These are phyloP conservation scores for Metarhizium anisopliae DNA, from an alignment of 2,329 filamentous ascomycete genomes.

Conservation along the genomic window DNA sequence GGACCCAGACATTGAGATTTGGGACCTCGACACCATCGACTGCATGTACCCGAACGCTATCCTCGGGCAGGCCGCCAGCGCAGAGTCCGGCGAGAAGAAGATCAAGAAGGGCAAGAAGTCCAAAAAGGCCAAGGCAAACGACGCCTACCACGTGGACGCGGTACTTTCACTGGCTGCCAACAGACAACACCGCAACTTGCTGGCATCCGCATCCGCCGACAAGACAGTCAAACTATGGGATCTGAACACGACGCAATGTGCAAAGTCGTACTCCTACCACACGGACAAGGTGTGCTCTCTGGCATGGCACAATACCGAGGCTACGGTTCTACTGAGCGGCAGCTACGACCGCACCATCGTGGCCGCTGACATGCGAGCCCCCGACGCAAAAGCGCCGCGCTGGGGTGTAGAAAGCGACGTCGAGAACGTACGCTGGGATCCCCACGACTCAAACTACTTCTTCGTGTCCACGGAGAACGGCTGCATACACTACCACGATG, in stretches of 20 bases:
- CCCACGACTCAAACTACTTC: constrained; percentile 87
- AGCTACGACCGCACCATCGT: constrained; percentile 93
- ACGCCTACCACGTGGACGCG: constrained; percentile 88
- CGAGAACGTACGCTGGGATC: constrained; percentile 87
- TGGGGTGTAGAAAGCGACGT: constrained; percentile 97
- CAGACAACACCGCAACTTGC: constrained; percentile 83
- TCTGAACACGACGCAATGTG: constrained; percentile 81
- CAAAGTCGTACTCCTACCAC: constrained; percentile 92
- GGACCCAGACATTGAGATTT: constrained; percentile 97
- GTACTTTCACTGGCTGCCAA: constrained; percentile 88
- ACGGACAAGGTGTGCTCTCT: constrained; percentile 97
- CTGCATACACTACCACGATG: constrained; percentile 85
- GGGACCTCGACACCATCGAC: constrained; percentile 93
- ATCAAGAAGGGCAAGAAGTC: constrained; percentile 79
- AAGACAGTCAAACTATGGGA: constrained; percentile 98
- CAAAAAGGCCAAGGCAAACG: constrained; percentile 71
- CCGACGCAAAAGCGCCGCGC: constrained; percentile 68
- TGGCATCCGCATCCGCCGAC: constrained; percentile 92
- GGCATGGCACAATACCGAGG: constrained; percentile 82
- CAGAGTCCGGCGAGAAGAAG: constrained; percentile 45
- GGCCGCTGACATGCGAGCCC: constrained; percentile 92
- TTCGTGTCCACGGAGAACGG: constrained; percentile 91
- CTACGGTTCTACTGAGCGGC: constrained; percentile 82
- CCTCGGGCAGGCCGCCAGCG: constrained; percentile 62
- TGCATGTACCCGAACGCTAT: constrained; percentile 98